A percentile compares a stretch with the other conserved stretches of the same genome.
phyloP scores from a whole-genome alignment of 352 stramenopile genomes.

The Phytophthora fragariae region DNA sequence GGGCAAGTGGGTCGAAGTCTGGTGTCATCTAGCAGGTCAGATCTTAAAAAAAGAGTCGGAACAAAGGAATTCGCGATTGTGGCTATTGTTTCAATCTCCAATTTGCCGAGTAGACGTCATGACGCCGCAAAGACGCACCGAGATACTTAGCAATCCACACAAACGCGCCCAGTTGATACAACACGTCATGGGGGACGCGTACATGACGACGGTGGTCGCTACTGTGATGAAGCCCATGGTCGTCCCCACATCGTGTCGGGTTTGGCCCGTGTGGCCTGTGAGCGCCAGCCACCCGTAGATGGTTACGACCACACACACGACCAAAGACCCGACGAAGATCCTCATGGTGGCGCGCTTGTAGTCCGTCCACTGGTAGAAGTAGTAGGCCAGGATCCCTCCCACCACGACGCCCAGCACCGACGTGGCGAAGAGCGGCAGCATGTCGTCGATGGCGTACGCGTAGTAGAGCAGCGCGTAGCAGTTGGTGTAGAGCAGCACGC shows the following conservation, averaged over 20 bases:
- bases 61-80: too few relatives aligned
- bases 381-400: constrained; percentile 11
- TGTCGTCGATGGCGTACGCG: constrained; percentile 23
- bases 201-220: constrained; percentile 52
- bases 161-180: too few relatives aligned
- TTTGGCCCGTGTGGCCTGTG: constrained; percentile 28
- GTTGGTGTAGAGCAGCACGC: constrained; percentile 34
- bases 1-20: too few relatives aligned
- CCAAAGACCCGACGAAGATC: background rate
- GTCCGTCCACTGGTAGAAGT: constrained; percentile 28
- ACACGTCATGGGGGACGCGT: constrained; percentile 54
- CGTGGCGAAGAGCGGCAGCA: constrained; percentile 30
- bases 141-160: too few relatives aligned
- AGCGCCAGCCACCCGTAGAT: constrained; percentile 39
- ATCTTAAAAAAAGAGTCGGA: too few relatives aligned
- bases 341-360: constrained; percentile 5
- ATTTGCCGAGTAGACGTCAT: too few relatives aligned
- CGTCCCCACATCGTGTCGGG: constrained; percentile 25
- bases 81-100: too few relatives aligned
- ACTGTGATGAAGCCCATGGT: constrained; percentile 52
- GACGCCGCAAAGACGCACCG: too few relatives aligned
- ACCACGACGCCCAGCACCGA: constrained; percentile 25
- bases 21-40: too few relatives aligned
- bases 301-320: constrained; percentile 20
- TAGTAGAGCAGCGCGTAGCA: constrained; percentile 38